These are phyloP conservation scores for Boletus barrowsii DNA, from an alignment of 768 basidiomycete genomes.

Conservation along the genomic window DNA sequence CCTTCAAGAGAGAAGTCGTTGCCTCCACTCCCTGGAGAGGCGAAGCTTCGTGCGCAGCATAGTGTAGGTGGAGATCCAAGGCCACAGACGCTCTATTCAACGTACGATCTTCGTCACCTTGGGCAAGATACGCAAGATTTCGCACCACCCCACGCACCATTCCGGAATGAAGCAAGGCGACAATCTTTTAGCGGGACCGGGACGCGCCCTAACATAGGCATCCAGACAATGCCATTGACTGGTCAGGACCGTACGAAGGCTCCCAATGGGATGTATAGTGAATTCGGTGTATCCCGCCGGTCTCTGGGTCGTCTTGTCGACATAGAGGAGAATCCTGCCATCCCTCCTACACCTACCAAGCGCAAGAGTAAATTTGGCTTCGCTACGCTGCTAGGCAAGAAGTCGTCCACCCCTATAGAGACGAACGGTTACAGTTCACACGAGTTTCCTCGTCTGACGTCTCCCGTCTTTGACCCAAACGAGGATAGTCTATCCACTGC, in stretches of 20 bases:
- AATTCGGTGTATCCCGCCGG: conserved; percentile 68
- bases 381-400: conserved; percentile 63
- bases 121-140: conserved; percentile 46
- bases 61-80: conserved; percentile 40
- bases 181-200: conserved; percentile 75
- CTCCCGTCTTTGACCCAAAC: conserved; percentile 43
- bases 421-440: conserved; percentile 38
- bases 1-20: conserved; percentile 68
- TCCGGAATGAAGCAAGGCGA: conserved; percentile 59
- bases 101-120: conserved; percentile 55
- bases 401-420: conserved; percentile 28
- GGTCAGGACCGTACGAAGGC: conserved; percentile 34
- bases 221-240: conserved; percentile 49
- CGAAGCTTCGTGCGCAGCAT: conserved; percentile 40
- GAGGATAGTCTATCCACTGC: conserved; percentile 47
- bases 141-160: conserved; percentile 60
- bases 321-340: conserved; percentile 26
- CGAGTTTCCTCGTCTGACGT: conserved; percentile 47
- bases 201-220: conserved; percentile 50
- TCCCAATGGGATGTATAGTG: conserved; percentile 53
- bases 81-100: conserved; percentile 64
- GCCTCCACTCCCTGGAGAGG: conserved; percentile 69
- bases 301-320: conserved; percentile 45
- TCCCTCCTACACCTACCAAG: conserved; percentile 44
- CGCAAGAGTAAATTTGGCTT: conserved; percentile 75